Conservation (phyloP, 495 filamentous ascomycete genomes). For the Lophiotrema nucula region DNA sequence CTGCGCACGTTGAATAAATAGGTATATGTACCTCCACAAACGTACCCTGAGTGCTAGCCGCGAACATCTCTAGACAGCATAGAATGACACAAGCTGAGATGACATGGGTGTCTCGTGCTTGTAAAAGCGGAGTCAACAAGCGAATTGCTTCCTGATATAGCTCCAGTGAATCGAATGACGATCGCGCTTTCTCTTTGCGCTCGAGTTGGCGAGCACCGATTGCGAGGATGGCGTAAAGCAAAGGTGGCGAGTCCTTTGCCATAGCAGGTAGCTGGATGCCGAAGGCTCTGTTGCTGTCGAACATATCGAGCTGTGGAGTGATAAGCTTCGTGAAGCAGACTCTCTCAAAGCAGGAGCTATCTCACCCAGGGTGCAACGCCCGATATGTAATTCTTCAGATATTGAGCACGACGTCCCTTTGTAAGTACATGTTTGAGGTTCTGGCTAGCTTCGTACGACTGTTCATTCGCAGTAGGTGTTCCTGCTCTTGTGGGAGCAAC, state of each 20-base stretch:
- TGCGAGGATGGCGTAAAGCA: conserved; percentile 47
- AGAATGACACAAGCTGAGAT: too few relatives aligned
- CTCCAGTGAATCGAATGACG: conserved; percentile 45
- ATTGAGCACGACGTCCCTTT: conserved; percentile 30
- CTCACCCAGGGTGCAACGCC: conserved; percentile 47
- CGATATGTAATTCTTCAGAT: conserved; percentile 48
- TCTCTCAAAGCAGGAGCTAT: not conserved
- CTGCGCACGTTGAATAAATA: too few relatives aligned
- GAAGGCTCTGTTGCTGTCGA: conserved; percentile 49
- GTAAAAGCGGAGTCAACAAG: too few relatives aligned
- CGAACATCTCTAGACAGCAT: too few relatives aligned
- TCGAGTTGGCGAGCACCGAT: conserved; percentile 50
- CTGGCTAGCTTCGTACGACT: too few relatives aligned
- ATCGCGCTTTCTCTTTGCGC: conserved; percentile 41
- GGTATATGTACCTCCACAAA: too few relatives aligned
- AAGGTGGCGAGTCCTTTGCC: conserved; percentile 42
- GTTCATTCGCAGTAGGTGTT: too few relatives aligned
- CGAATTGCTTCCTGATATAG: too few relatives aligned
- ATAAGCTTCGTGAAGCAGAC: not conserved
- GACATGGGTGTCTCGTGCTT: too few relatives aligned
- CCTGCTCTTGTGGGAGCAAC: too few relatives aligned
- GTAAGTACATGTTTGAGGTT: too few relatives aligned
- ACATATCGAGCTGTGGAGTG: conserved; percentile 46
- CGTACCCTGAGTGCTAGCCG: too few relatives aligned
- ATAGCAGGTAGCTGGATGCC: conserved; percentile 45